phyloP scores from a whole-genome alignment of 1,284 basidiomycete species.

The Ceratorhiza oryzae-sativae region DNA sequence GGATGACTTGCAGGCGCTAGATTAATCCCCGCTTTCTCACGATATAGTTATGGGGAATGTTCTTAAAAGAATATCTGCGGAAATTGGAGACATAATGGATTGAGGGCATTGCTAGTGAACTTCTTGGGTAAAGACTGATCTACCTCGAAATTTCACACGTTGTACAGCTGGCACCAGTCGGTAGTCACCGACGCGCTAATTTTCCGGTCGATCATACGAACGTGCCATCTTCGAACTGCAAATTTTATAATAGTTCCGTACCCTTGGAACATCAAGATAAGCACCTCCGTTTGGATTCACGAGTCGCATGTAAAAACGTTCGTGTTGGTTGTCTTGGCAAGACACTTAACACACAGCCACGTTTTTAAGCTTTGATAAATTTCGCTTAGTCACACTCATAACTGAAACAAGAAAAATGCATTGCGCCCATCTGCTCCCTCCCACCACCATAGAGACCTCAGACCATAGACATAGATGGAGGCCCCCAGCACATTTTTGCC shows the following conservation, averaged over 20 bases:
- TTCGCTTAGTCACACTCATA: conserved; percentile 22
- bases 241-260: no score
- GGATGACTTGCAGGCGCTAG: background rate
- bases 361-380: conserved; percentile 21
- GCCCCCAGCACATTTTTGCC: conserved; percentile 47
- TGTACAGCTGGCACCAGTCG: no score
- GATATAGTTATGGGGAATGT: background rate
- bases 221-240: no score
- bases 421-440: conserved; percentile 26
- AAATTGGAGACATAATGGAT: no score
- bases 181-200: no score
- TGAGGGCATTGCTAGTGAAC: no score
- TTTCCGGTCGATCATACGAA: no score
- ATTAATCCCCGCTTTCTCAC: background rate
- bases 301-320: background rate
- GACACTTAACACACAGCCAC: conserved; percentile 3
- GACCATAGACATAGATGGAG: conserved; percentile 40
- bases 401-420: conserved; percentile 41
- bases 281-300: no score
- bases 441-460: conserved; percentile 27
- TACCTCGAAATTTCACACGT: no score
- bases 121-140: no score
- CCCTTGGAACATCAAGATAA: no score
- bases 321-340: background rate
- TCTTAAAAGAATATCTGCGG: no score